A percentile compares a stretch with the other conserved stretches of the same genome.
Evolutionary conservation across 352 stramenopile genomes (phyloP).

Genomic region (Thalassiosira hispida): DNA sequence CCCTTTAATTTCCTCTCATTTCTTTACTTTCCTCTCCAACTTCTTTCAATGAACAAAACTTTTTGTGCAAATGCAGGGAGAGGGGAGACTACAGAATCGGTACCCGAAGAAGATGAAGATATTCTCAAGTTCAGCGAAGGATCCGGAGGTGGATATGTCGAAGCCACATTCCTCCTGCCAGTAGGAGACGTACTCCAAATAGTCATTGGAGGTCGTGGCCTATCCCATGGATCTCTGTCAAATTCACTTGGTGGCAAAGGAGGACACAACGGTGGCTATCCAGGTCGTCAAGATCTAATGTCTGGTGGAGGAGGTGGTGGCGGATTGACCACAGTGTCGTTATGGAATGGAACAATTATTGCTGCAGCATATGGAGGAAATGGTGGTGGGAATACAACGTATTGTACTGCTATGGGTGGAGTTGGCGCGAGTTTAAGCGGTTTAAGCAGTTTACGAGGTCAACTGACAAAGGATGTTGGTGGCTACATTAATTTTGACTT

Average conservation of each 20-base stretch:
- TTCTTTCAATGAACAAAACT: no score
- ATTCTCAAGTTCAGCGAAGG: conserved; percentile 11
- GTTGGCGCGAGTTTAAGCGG: not conserved
- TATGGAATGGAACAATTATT: conserved; percentile 20
- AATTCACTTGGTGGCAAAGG: conserved; percentile 26
- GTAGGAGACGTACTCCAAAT: conserved; percentile 14
- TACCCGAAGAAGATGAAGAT: not conserved
- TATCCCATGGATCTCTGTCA: not conserved
- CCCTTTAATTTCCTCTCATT: no score
- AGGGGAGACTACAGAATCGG: conserved; percentile 4
- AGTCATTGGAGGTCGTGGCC: conserved; percentile 19
- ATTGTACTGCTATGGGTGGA: conserved; percentile 30
- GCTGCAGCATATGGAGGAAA: conserved; percentile 23
- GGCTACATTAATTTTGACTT: conserved; percentile 31
- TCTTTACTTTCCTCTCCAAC: no score
- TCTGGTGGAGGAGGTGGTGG: conserved; percentile 36
- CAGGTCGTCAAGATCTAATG: not conserved
- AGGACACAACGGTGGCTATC: conserved; percentile 14
- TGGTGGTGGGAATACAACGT: conserved; percentile 22
- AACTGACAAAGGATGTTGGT: not conserved
- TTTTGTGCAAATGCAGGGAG: no score
- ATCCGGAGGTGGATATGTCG: conserved; percentile 14
- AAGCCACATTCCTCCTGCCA: conserved; percentile 32
- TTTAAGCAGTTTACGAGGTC: not conserved
- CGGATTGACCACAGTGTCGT: conserved; percentile 21